Evolutionary conservation across 2,329 filamentous ascomycete genomes (phyloP).

Genomic region (Plenodomus tracheiphilus): DNA sequence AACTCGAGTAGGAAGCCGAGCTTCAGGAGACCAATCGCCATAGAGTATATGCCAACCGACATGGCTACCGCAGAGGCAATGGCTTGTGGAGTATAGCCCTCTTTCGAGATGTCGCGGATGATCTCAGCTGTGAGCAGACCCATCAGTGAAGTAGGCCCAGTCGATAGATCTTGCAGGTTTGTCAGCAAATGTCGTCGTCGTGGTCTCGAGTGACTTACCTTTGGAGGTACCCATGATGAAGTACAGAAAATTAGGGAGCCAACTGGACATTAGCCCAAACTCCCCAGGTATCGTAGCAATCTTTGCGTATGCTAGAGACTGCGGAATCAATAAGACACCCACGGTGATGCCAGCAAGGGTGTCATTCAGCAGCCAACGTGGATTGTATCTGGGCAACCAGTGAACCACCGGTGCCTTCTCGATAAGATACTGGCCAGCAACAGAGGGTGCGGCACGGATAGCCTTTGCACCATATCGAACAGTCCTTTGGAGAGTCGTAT

Average conservation of each 20-base stretch:
- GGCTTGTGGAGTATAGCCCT: slow-evolving; percentile 56
- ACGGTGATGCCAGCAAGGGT: slow-evolving; percentile 68
- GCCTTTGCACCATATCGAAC: slow-evolving; percentile 37
- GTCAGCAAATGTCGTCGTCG: slow-evolving; percentile 40
- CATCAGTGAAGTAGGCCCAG: slow-evolving; percentile 66
- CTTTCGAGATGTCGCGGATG: slow-evolving; percentile 56
- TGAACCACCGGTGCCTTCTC: slow-evolving; percentile 65
- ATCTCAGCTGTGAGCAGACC: slow-evolving; percentile 66
- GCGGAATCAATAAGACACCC: slow-evolving; percentile 81
- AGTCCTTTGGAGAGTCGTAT: slow-evolving; percentile 33
- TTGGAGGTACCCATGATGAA: slow-evolving; percentile 84
- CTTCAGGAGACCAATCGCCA: slow-evolving; percentile 63
- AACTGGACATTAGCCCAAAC: slow-evolving; percentile 88
- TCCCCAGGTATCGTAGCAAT: slow-evolving; percentile 83
- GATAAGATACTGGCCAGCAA: slow-evolving; percentile 58
- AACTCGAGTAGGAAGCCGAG: slow-evolving; percentile 69
- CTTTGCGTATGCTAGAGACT: slow-evolving; percentile 96
- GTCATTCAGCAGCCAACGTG: slow-evolving; percentile 64
- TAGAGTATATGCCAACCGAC: slow-evolving; percentile 64
- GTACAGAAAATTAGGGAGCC: slow-evolving; percentile 92
- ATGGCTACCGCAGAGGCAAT: slow-evolving; percentile 66
- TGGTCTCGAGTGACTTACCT: slow-evolving; percentile 14
- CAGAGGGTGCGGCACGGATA: slow-evolving; percentile 53
- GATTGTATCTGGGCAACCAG: slow-evolving; percentile 66
- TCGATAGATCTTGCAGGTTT: slow-evolving; percentile 61